A percentile compares a stretch with the other conserved stretches of the same genome.
Evolutionary conservation across 805 yeast species (phyloP).

Genomic region (Kazachstania bromeliacearum): DNA sequence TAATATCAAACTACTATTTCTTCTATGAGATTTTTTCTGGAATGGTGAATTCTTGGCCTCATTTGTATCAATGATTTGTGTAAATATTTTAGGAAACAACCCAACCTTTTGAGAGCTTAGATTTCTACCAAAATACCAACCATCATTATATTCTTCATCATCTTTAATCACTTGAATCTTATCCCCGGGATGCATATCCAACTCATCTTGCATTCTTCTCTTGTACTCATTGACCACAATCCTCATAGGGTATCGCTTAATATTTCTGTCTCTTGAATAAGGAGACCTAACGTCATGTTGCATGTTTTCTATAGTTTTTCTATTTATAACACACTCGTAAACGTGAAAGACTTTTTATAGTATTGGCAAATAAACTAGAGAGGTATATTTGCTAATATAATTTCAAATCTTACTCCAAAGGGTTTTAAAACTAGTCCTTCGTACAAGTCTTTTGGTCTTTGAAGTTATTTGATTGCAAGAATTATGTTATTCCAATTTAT

Average conservation of each 20-base stretch:
- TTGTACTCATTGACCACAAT: constrained; percentile 74
- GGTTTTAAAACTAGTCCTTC: too few relatives aligned
- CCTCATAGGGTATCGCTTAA: constrained; percentile 2
- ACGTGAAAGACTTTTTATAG: too few relatives aligned
- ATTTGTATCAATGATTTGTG: constrained; percentile 38
- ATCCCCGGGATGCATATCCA: constrained; percentile 72
- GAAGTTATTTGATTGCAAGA: too few relatives aligned
- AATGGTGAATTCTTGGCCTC: constrained; percentile 34
- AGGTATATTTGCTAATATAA: too few relatives aligned
- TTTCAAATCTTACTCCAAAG: too few relatives aligned
- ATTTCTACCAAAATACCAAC: constrained; percentile 92
- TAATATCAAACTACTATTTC: constrained; percentile 18
- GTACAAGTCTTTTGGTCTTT: too few relatives aligned
- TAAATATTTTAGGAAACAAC: constrained; percentile 81
- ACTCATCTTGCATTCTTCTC: constrained; percentile 84
- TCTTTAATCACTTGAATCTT: constrained; percentile 80
- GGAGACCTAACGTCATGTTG: not conserved
- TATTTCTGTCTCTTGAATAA: not conserved
- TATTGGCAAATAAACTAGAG: too few relatives aligned
- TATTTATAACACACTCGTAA: too few relatives aligned
- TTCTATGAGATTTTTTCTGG: constrained; percentile 47
- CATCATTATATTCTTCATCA: constrained; percentile 88
- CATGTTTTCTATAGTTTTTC: too few relatives aligned
- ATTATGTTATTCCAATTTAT: too few relatives aligned
- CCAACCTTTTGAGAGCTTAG: constrained; percentile 66